Conservation (phyloP, 768 basidiomycete species). For the Russula griseocarnosa region DNA sequence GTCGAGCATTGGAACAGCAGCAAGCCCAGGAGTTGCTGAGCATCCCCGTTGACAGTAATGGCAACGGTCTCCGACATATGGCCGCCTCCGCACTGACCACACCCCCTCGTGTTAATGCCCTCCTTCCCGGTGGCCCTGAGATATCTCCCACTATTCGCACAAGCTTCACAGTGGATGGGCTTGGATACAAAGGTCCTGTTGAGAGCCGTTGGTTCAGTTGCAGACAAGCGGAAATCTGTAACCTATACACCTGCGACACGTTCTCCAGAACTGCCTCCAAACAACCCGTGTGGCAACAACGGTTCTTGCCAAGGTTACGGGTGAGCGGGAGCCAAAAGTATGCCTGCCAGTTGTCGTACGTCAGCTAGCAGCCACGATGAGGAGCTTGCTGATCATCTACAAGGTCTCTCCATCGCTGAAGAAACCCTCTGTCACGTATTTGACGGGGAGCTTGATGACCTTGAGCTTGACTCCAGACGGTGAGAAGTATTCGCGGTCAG, state of each 20-base stretch:
- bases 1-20: conserved; percentile 86
- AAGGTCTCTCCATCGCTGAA: conserved; percentile 63
- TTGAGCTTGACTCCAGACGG: conserved; percentile 27
- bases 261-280: conserved; percentile 54
- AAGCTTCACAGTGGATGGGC: conserved; percentile 44
- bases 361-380: conserved; percentile 87
- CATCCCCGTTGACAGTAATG: conserved; percentile 61
- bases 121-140: conserved; percentile 53
- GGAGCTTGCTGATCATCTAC: conserved; percentile 70
- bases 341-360: conserved; percentile 87
- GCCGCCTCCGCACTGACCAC: conserved; percentile 89
- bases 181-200: conserved; percentile 58
- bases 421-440: conserved; percentile 51
- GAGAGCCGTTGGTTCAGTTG: conserved; percentile 60
- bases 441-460: conserved; percentile 27
- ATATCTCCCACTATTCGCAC: conserved; percentile 42
- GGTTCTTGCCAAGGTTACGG: conserved; percentile 48
- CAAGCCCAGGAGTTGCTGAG: conserved; percentile 82
- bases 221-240: conserved; percentile 83
- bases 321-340: conserved; percentile 80
- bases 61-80: conserved; percentile 58
- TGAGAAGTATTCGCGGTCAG: conserved; percentile 25
- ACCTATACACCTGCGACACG: conserved; percentile 76
- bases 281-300: conserved; percentile 37
- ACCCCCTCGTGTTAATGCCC: conserved; percentile 72